Evolutionary conservation across 169 alveolate species (phyloP).

Genomic region (Besnoitia besnoiti): DNA sequence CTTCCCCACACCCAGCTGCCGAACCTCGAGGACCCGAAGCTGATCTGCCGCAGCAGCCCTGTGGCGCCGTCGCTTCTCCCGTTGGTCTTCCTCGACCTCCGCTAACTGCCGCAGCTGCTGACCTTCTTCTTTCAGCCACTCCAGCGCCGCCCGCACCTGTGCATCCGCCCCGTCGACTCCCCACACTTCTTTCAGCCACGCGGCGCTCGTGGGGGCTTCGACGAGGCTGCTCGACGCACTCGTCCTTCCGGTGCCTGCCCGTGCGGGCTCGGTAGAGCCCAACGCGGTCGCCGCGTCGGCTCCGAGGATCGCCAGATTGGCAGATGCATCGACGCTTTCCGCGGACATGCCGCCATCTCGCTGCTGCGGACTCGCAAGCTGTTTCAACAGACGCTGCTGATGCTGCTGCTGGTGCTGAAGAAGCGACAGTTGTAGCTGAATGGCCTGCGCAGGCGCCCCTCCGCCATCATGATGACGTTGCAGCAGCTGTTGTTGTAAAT

Average conservation of each 20-base stretch:
- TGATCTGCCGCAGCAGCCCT: not conserved
- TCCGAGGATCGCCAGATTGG: not conserved
- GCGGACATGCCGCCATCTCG: not conserved
- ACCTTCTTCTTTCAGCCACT: not conserved
- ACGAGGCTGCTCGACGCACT: not conserved
- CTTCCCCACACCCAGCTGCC: conserved; percentile 26
- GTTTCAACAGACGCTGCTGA: not conserved
- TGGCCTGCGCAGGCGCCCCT: not conserved
- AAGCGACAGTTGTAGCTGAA: not conserved
- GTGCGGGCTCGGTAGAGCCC: not conserved
- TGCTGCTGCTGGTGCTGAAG: conserved; percentile 1
- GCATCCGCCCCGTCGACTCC: conserved; percentile 1
- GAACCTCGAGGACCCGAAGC: not conserved
- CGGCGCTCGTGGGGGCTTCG: not conserved
- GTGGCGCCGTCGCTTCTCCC: not conserved
- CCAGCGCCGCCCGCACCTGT: not conserved
- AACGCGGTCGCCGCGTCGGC: not conserved
- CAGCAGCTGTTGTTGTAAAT: not conserved
- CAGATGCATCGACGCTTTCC: not conserved
- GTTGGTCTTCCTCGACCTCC: not conserved
- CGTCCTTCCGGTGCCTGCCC: not conserved
- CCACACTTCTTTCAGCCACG: conserved; percentile 15
- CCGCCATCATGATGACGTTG: not conserved
- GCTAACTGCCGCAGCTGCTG: not conserved
- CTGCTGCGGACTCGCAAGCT: not conserved